Percentiles rank a stretch among this genome's conserved stretches.
These are phyloP conservation scores for Stereum hirsutum DNA, from an alignment of 1,284 basidiomycete species.

Conservation along the genomic window DNA sequence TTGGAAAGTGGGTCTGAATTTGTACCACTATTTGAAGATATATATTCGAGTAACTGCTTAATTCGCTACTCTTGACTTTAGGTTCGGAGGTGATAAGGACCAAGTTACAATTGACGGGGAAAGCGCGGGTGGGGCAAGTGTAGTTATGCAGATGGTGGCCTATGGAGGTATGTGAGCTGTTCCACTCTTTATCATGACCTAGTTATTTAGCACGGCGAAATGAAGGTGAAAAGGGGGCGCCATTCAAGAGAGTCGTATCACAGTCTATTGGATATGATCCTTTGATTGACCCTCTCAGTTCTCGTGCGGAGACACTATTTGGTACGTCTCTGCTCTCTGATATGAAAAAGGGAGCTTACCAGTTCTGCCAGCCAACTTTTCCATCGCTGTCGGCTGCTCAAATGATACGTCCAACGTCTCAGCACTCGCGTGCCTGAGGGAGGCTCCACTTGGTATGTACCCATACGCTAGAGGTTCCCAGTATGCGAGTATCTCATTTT, in stretches of 20 bases:
- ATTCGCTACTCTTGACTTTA: no score
- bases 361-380: conserved; percentile 20
- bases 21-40: no score
- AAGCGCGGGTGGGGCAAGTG: conserved; percentile 34
- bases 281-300: conserved; percentile 16
- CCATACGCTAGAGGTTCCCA: not conserved
- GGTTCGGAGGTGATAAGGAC: conserved; percentile 34
- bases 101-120: conserved; percentile 33
- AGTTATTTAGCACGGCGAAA: not conserved
- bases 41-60: no score
- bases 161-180: conserved; percentile 25
- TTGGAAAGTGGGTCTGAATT: no score
- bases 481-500: not conserved
- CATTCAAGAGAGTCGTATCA: conserved; percentile 29
- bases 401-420: conserved; percentile 13
- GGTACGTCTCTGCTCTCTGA: conserved; percentile 15
- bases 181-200: no score
- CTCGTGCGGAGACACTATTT: conserved; percentile 23
- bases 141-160: conserved; percentile 33
- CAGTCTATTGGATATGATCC: conserved; percentile 37
- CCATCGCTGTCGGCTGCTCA: conserved; percentile 24
- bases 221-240: conserved; percentile 23
- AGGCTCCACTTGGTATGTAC: conserved; percentile 21
- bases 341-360: not conserved
- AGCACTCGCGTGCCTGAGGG: conserved; percentile 28